phyloP scores from a whole-genome alignment of 2,329 filamentous ascomycete genomes.

The Gnomoniopsis sp. region DNA sequence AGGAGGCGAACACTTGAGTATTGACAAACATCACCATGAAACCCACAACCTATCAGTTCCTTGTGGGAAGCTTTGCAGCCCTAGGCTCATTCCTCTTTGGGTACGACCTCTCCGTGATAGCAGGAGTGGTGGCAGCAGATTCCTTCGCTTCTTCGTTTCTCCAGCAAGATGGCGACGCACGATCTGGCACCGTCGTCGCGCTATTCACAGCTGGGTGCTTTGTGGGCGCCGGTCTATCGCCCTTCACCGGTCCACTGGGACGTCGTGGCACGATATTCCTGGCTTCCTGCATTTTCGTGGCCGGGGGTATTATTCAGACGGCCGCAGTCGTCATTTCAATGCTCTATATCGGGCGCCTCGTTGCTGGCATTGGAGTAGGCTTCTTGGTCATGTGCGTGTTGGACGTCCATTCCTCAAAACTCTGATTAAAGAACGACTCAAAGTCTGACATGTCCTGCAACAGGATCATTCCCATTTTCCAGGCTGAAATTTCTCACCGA shows the following conservation, averaged over 20 bases:
- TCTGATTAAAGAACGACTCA: too few relatives aligned
- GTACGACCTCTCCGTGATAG: neutral
- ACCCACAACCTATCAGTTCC: slow-evolving; percentile 8
- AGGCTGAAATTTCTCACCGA: slow-evolving; percentile 63
- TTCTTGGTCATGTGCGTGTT: slow-evolving; percentile 49
- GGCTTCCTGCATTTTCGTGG: slow-evolving; percentile 53
- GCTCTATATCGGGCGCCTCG: slow-evolving; percentile 55
- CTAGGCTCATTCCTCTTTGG: neutral
- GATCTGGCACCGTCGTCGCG: slow-evolving; percentile 3
- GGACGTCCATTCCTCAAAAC: too few relatives aligned
- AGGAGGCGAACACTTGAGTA: too few relatives aligned
- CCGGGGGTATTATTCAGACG: slow-evolving; percentile 59
- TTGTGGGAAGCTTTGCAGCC: slow-evolving; percentile 8
- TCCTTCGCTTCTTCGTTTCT: slow-evolving; percentile 1
- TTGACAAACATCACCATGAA: slow-evolving; percentile 1
- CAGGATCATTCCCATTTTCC: slow-evolving; percentile 57
- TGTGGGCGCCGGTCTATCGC: slow-evolving; percentile 36
- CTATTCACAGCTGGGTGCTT: slow-evolving; percentile 7
- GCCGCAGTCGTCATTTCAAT: slow-evolving; percentile 51
- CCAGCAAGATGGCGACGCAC: neutral
- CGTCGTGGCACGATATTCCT: slow-evolving; percentile 56
- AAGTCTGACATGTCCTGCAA: too few relatives aligned
- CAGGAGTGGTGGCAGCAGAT: neutral
- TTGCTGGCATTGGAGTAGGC: slow-evolving; percentile 57
- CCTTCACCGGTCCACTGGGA: slow-evolving; percentile 53